Conservation (phyloP, 768 basidiomycete species). For the Mycena crocata region DNA sequence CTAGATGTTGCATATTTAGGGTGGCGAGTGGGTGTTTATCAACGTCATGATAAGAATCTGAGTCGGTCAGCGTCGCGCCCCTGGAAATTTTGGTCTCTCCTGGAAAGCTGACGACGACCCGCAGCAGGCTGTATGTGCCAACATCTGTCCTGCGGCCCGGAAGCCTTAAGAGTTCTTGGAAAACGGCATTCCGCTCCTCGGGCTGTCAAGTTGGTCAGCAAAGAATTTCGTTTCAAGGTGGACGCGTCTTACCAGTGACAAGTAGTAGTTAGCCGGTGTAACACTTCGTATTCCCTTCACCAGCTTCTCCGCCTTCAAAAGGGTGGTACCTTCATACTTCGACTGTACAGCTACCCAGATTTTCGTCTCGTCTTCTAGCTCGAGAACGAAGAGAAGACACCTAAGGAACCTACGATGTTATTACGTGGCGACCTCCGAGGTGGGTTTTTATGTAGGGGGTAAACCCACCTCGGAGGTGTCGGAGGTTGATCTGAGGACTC, state of each 20-base stretch:
- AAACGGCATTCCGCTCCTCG: too few species aligned
- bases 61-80: background rate
- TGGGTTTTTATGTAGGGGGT: too few species aligned
- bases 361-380: background rate
- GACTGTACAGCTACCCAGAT: slow-evolving; percentile 13
- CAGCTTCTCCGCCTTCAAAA: background rate
- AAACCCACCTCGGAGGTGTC: too few species aligned
- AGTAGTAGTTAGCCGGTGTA: background rate
- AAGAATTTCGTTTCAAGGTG: too few species aligned
- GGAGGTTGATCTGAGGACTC: too few species aligned
- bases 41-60: background rate
- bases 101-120: background rate
- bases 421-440: too few species aligned
- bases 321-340: background rate
- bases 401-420: too few species aligned
- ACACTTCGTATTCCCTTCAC: background rate
- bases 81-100: background rate
- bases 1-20: background rate
- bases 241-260: background rate
- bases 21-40: background rate
- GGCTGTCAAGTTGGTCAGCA: too few species aligned
- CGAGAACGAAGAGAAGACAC: background rate
- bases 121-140: background rate
- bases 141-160: background rate
- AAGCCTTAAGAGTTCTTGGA: background rate